Evolutionary conservation across 75 land plant species (phyloP), one percentile per base, ranked within the genome.

Genomic region (Pinus tabuliformis): DNA sequence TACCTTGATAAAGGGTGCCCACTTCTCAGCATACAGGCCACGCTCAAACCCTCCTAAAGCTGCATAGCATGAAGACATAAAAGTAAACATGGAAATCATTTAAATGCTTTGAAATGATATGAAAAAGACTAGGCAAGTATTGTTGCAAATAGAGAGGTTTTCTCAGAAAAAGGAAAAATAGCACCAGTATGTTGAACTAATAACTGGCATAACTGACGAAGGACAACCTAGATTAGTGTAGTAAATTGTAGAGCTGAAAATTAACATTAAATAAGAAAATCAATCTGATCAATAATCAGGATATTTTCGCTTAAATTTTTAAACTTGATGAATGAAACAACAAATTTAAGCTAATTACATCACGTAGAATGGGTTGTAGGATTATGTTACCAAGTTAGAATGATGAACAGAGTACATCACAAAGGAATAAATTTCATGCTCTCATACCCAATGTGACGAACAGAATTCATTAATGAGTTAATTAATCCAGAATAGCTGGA

Each of bases 1-100:
- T 73, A 94, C 97, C 99, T 97, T 97, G 70, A 89, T 86, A 85
- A 97, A 97, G 11, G 93, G 95, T 18, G 92, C 96, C 93, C 95
- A 97, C 62, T 89, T 88, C 83, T 97, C 99, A 33, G 89, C 92
- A 83, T 94, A 97, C 30, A 97, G 79, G 8, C 99, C 99, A 54
- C 84, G 92, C 39, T 80, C 91, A 85, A 84, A 89, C 54, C 99
- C 99, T 59, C 99, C 99, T 49, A 97, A 80, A 16, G 92, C 97
- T 94, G 91, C 78, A 81, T 30, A 56, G 60, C 61, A n/a, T 5
- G 58, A 77, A 57, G 58, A 70, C n/a, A 60, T 15, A 70, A 13
- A 79, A 75, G 57, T 14, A 75, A 56, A 37, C 42, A 14, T 1
- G 73, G 17, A 17, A 39, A 12, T 66, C 49, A 66, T 39, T 11